A percentile compares a stretch with the other conserved stretches of the same genome.
phyloP scores from a whole-genome alignment of 495 filamentous ascomycete genomes.

The Daldinia decipiens region DNA sequence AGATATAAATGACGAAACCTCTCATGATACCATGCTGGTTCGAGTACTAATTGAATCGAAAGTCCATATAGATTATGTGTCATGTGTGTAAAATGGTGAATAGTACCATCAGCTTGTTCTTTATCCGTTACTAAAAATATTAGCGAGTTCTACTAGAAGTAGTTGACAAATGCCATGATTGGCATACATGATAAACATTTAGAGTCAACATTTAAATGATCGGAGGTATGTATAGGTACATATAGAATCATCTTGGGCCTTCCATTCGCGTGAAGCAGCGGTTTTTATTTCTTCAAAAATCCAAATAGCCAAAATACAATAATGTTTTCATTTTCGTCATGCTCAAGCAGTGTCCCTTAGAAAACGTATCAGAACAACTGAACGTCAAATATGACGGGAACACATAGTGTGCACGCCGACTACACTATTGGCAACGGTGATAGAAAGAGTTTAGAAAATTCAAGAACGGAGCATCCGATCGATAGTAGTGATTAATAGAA shows the following conservation, averaged over 20 bases:
- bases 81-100: not conserved
- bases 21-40: not conserved
- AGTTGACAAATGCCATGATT: not conserved
- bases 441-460: not conserved
- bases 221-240: slow-evolving; percentile 4
- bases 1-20: not conserved
- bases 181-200: not conserved
- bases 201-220: not conserved
- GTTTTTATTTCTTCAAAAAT: not conserved
- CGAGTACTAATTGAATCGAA: not conserved
- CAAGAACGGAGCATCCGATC: not conserved
- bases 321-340: slow-evolving; percentile 3
- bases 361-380: slow-evolving; percentile 39
- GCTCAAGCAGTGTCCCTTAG: slow-evolving; percentile 40
- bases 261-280: not conserved
- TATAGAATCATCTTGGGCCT: not conserved
- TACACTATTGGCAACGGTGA: not conserved
- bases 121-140: slow-evolving; percentile 37
- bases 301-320: not conserved
- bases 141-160: slow-evolving; percentile 28
- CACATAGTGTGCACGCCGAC: slow-evolving; percentile 2
- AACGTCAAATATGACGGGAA: slow-evolving; percentile 20
- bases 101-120: slow-evolving; percentile 29
- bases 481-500: not conserved
- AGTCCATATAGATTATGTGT: not conserved